Evolutionary conservation across 2,329 filamentous ascomycete species (phyloP).

Genomic region (Conoideocrella luteorostrata): DNA sequence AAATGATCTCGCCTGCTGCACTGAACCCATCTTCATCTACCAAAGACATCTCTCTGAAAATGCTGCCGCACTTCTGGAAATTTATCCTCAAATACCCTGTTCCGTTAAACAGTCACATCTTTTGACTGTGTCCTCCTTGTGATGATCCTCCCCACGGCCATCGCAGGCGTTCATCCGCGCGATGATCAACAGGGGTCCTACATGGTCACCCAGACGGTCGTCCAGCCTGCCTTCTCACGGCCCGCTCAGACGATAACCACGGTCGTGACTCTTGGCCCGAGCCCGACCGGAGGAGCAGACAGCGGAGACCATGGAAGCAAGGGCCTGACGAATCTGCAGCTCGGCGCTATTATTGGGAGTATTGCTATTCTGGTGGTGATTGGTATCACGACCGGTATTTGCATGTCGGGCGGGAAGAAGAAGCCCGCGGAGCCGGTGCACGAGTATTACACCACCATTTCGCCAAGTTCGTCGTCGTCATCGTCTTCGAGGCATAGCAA

Average conservation of each 20-base stretch:
- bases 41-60: background rate
- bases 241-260: background rate
- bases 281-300: background rate
- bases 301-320: background rate
- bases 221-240: background rate
- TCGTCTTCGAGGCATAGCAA: background rate
- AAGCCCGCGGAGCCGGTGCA: conserved; percentile 21
- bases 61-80: background rate
- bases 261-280: background rate
- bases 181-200: background rate
- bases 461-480: background rate
- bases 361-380: background rate
- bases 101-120: background rate
- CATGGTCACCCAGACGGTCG: background rate
- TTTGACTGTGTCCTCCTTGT: background rate
- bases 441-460: background rate
- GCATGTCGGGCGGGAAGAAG: conserved; percentile 25
- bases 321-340: background rate
- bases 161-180: background rate
- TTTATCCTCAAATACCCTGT: background rate
- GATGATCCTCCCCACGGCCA: background rate
- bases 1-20: background rate
- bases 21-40: background rate
- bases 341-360: background rate
- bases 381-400: background rate